Conservation (phyloP, 495 filamentous ascomycete species). For the Penicillium arizonense region DNA sequence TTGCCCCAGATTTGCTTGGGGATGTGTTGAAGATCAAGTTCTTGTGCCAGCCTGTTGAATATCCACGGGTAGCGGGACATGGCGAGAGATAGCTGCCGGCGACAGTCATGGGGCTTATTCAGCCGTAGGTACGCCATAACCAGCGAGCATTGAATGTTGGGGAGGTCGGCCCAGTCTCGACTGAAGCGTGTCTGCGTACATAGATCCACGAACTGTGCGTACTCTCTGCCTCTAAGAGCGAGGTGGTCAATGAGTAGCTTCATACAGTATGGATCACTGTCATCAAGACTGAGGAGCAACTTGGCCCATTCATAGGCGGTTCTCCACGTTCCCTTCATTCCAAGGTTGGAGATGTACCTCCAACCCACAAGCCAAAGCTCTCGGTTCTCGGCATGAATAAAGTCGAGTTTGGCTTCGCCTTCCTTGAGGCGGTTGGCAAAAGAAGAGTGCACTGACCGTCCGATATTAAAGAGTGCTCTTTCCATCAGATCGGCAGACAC, state of each 20-base stretch:
- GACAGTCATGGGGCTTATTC: constrained; percentile 61
- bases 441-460: constrained; percentile 74
- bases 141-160: constrained; percentile 70
- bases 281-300: constrained; percentile 72
- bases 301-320: constrained; percentile 94
- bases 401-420: constrained; percentile 78
- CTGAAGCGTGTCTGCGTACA: constrained; percentile 57
- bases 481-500: constrained; percentile 86
- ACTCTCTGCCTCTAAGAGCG: constrained; percentile 75
- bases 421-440: constrained; percentile 73
- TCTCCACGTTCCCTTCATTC: constrained; percentile 88
- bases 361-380: constrained; percentile 91
- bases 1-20: constrained; percentile 81
- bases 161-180: constrained; percentile 44
- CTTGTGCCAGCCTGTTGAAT: constrained; percentile 70
- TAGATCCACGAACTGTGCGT: constrained; percentile 71
- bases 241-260: constrained; percentile 76
- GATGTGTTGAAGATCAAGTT: constrained; percentile 67
- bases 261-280: constrained; percentile 82
- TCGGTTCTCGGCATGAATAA: constrained; percentile 76
- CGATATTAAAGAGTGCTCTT: constrained; percentile 89
- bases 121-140: constrained; percentile 72
- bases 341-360: constrained; percentile 79
- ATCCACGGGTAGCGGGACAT: constrained; percentile 81
- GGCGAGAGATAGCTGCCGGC: constrained; percentile 58